Base-by-base conservation (phyloP, 306 rosid genomes). In the Cicer cuneatum region DNA sequence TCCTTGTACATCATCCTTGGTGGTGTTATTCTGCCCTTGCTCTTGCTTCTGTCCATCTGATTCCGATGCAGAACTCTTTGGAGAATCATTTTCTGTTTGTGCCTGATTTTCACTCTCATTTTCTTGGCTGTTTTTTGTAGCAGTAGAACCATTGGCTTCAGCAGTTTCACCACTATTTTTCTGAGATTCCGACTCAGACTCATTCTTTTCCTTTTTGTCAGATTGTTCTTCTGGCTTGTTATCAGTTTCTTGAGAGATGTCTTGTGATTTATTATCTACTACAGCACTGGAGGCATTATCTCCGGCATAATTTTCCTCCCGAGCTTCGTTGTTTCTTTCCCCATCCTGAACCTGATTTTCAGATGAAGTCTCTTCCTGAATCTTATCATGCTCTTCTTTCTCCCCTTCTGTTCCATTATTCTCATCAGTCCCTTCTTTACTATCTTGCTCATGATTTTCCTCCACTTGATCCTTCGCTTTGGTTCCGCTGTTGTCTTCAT, bases 271-370 rank as follows among this genome's bases (percentile, higher is more conserved):
- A 24, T 87, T 79, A 29, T 66, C 90, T 12, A 60, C 90, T 13
- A 93, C 93, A 52, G 89, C 94, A 80, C 93, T 91, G 38, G 97
- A 84, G 66, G 97, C 96, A 71, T 90, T 87, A 74, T 94, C 97
- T 52, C 84, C 96, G 42, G 88, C 77, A 87, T 91, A 89, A 33
- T 86, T 56, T 67, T 87, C 89, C 85, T 90, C 96, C 80, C 95
- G 85, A 11, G 86, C 87, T 54, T 83, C 90, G 16, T 68, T 82
- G 39, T 66, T 85, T 59, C 37, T 78, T 29, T 75, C 89, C 43
- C 89, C 92, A 74, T 88, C 92, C 73, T 78, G 92, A 76, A 81
- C 87, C 78, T 47, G 86, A 63, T 80, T 76, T 33, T 87, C 88
- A 37, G 88, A 82, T 69, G 86, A 84, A 76, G 69, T 71, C 51